Evolutionary conservation across 345 rosid species (phyloP), one percentile per base, ranked within the genome.

Genomic region (Theobroma cacao): DNA sequence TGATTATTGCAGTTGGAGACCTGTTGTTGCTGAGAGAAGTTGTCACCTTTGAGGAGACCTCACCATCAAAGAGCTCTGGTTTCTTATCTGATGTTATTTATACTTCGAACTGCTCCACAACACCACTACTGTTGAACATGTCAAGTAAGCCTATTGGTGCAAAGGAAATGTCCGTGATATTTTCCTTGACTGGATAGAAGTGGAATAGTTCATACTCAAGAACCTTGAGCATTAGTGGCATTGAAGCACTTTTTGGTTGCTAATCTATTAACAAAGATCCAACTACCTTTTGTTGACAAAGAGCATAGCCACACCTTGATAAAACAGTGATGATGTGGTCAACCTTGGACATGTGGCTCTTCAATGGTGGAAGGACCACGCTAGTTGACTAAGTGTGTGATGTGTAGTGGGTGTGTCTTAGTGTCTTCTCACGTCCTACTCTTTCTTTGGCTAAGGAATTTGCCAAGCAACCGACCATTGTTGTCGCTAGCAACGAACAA

Each of bases 141-240:
- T 92, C 87, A 0, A 96, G 85, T 64, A 96, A 87, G 66, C 99
- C 98, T 4, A 96, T 90, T 0, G 98, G 92, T 62, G 98, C 98
- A 70, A 96, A 92, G 0, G 91, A 89, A 71, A 92, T 87, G 86
- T 61, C 81, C 40, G 82, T 65, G 52, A 91, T 33, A 78, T 91
- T 79, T 68, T 89, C 97, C 99, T 91, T 84, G 47, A 95, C 68
- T 0, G 98, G 99, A 80, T 89, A 91, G 82, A 96, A 77, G 80
- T 94, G 97, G 93, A 88, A 96, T 52, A 96, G 87, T 80, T 96
- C 97, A 31, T 96, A 96, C 77, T 96, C 97, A 0, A 96, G 94
- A 73, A 86, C 93, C 82, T 90, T 76, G 41, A 96, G 90, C 0
- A 97, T 96, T 52, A 96, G 87, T 0, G 99, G 97, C 45, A 96